Evolutionary conservation across 192 early-diverging fungal genomes (phyloP).

Genomic region (Umbelopsis vinacea): DNA sequence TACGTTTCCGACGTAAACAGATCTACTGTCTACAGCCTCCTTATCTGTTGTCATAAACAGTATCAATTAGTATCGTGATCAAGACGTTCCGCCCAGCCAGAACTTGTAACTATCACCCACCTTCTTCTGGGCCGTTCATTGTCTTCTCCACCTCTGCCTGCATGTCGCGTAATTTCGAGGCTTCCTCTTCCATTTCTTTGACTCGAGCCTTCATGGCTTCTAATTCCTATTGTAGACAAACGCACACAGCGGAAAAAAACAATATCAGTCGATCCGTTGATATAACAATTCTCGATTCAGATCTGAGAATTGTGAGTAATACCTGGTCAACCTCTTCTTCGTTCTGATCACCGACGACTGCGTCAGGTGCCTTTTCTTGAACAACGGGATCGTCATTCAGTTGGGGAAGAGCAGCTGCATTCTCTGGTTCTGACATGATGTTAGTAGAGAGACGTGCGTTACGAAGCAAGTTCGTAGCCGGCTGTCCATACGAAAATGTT

Average conservation of each 20-base stretch:
- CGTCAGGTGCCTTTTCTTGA: neutral
- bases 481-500: neutral
- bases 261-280: neutral
- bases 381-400: constrained; percentile 14
- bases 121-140: constrained; percentile 62
- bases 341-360: neutral
- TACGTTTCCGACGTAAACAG: constrained; percentile 95
- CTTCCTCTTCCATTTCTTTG: constrained; percentile 83
- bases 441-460: neutral
- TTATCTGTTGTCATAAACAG: constrained; percentile 46
- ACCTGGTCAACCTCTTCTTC: neutral
- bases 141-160: constrained; percentile 78
- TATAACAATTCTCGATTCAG: neutral
- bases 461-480: neutral
- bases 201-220: constrained; percentile 80
- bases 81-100: neutral
- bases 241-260: neutral
- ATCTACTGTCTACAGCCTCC: constrained; percentile 82
- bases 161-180: constrained; percentile 78
- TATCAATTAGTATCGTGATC: neutral
- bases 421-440: constrained; percentile 23
- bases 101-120: constrained; percentile 19
- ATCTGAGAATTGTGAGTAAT: neutral
- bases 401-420: constrained; percentile 10
- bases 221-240: constrained; percentile 59